Evolutionary conservation across 345 rosid genomes (phyloP).

Genomic region (Sisymbrium irio): DNA sequence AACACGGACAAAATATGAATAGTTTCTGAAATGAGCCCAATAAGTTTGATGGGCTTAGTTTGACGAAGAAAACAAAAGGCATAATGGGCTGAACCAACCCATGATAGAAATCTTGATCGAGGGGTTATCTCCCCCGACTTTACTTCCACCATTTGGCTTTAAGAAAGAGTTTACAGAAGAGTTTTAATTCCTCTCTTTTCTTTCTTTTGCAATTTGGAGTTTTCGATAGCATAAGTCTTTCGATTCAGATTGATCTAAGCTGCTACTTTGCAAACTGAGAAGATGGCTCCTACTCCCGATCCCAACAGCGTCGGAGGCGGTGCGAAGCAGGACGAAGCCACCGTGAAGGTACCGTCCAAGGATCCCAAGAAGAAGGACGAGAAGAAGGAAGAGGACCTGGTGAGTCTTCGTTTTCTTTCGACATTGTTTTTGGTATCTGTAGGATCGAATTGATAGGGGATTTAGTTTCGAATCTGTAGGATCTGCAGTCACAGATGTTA

Average conservation of each 20-base stretch:
- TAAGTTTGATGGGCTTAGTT: not conserved
- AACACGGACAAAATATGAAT: too few relatives aligned
- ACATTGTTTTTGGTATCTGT: too few relatives aligned
- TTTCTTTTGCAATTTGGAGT: not conserved
- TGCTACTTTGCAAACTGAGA: not conserved
- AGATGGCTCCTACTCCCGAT: constrained; percentile 46
- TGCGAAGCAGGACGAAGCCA: constrained; percentile 47
- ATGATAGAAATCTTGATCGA: constrained; percentile 26
- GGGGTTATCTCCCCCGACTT: constrained; percentile 16
- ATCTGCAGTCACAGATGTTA: not conserved
- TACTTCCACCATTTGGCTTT: not conserved
- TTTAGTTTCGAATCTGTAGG: not conserved
- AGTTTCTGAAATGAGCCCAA: not conserved
- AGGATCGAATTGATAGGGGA: not conserved
- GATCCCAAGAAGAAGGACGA: constrained; percentile 89
- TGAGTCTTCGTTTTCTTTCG: constrained; percentile 11
- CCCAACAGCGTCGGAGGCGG: constrained; percentile 50
- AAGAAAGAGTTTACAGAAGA: too few relatives aligned
- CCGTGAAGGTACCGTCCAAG: constrained; percentile 64
- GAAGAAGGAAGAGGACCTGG: constrained; percentile 88
- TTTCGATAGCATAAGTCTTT: not conserved
- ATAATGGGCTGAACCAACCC: not conserved
- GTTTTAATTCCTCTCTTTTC: too few relatives aligned
- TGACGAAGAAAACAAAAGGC: not conserved
- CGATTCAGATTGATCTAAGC: constrained; percentile 6